Percentiles rank a stretch among this genome's conserved stretches.
These are phyloP conservation scores for Annulohypoxylon nitens DNA, from an alignment of 495 filamentous ascomycete species.

Conservation along the genomic window DNA sequence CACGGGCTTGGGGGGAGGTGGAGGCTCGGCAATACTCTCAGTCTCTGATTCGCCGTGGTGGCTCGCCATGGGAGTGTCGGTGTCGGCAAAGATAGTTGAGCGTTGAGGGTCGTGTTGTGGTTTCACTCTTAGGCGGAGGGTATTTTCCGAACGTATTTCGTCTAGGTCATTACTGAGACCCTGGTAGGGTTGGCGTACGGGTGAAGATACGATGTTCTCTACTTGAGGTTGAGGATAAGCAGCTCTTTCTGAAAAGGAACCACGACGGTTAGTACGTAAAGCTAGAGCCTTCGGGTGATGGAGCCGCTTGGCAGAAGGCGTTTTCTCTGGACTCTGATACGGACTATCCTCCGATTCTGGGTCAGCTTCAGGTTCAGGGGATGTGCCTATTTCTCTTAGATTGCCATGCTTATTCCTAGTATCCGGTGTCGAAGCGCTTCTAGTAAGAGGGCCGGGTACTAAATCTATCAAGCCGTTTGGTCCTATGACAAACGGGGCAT, in stretches of 20 bases:
- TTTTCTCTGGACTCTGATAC: conserved; percentile 50
- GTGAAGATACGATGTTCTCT: conserved; percentile 36
- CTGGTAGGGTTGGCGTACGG: conserved; percentile 36
- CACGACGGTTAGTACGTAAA: conserved; percentile 42
- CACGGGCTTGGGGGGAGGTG: conserved; percentile 41
- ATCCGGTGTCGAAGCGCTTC: conserved; percentile 52
- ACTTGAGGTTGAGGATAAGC: conserved; percentile 33
- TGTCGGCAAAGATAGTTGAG: conserved; percentile 50
- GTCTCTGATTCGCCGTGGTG: conserved; percentile 45
- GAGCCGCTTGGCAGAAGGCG: conserved; percentile 49
- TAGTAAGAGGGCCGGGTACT: conserved; percentile 47
- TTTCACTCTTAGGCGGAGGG: conserved; percentile 32
- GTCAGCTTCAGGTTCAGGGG: conserved; percentile 40
- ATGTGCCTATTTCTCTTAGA: conserved; percentile 33
- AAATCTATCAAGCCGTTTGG: conserved; percentile 49
- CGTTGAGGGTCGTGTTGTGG: conserved; percentile 40
- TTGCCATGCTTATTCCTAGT: conserved; percentile 45
- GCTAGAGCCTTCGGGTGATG: conserved; percentile 44
- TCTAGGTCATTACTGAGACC: conserved; percentile 36
- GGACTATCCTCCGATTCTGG: conserved; percentile 47
- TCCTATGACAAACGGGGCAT: conserved; percentile 49
- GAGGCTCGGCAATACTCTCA: conserved; percentile 40
- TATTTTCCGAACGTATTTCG: conserved; percentile 35
- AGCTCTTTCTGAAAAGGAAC: conserved; percentile 47
- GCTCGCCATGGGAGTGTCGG: conserved; percentile 47